Evolutionary conservation across 257 asterid species (phyloP).

Genomic region (Nicotiana knightiana): DNA sequence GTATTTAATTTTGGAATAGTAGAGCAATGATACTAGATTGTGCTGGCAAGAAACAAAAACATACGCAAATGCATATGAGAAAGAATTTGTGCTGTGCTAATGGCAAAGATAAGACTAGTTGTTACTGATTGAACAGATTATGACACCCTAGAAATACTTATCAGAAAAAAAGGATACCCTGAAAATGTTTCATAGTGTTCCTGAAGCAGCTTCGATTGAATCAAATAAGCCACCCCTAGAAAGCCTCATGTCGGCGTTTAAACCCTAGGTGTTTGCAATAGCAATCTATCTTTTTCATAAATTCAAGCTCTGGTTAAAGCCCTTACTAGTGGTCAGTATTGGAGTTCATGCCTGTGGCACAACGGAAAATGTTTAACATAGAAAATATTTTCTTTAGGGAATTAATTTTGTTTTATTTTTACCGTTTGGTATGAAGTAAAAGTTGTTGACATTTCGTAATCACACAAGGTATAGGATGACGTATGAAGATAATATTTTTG

Average conservation of each 20-base stretch:
- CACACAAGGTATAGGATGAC: not conserved
- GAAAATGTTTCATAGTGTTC: not conserved
- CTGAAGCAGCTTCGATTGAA: not conserved
- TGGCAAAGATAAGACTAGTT: not conserved
- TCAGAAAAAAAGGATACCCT: not conserved
- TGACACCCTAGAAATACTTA: not conserved
- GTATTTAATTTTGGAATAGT: not conserved
- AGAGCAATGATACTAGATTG: not conserved
- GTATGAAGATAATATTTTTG: not conserved
- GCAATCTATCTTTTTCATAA: not conserved
- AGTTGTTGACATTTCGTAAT: not conserved
- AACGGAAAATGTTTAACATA: not conserved
- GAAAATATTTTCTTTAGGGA: not conserved
- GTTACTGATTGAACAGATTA: not conserved
- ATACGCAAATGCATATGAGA: not conserved
- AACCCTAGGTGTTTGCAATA: not conserved
- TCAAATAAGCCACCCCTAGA: not conserved
- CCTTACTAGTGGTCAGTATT: not conserved
- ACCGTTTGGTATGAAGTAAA: not conserved
- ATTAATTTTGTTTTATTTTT: not conserved
- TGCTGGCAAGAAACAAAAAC: not conserved
- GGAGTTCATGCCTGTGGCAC: not conserved
- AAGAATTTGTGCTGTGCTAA: not conserved
- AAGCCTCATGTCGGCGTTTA: not conserved
- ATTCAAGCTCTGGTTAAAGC: not conserved